Percentiles rank a stretch among this genome's conserved stretches.
Conservation (phyloP, 1,139 yeast genomes). For the Geotrichum bryndzae region DNA sequence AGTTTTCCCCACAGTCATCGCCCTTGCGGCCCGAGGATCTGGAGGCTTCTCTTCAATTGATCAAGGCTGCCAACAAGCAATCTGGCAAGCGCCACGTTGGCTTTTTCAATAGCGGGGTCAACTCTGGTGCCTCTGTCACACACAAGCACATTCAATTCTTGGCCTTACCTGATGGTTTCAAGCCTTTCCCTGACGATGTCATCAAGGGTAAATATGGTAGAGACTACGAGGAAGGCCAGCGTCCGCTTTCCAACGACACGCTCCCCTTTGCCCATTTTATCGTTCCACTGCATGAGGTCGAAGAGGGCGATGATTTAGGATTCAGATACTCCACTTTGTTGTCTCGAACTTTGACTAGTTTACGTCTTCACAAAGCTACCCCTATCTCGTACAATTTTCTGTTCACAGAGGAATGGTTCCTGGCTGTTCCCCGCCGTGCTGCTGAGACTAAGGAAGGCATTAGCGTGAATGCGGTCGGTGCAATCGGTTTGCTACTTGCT, state of each 20-base stretch:
- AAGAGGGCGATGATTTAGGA: conserved; percentile 51
- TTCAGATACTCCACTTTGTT: conserved; percentile 64
- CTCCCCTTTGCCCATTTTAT: conserved; percentile 81
- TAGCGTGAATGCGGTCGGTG: conserved; percentile 76
- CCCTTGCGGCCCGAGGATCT: conserved; percentile 69
- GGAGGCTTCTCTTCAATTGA: conserved; percentile 48
- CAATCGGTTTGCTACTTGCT: conserved; percentile 70
- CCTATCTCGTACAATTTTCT: conserved; percentile 63
- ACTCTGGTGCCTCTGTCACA: conserved; percentile 88
- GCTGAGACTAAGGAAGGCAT: conserved; percentile 37
- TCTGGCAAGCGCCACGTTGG: conserved; percentile 51
- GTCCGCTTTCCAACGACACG: conserved; percentile 55
- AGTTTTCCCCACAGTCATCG: conserved; percentile 62
- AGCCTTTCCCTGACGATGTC: conserved; percentile 55
- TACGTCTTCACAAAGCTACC: conserved; percentile 35
- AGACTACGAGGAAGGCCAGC: conserved; percentile 38
- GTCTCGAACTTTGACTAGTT: conserved; percentile 61
- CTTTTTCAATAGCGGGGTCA: conserved; percentile 81
- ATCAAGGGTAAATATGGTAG: conserved; percentile 44
- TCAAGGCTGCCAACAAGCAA: conserved; percentile 39
- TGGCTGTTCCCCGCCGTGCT: conserved; percentile 72
- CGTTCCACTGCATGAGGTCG: conserved; percentile 50
- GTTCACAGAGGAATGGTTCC: conserved; percentile 75
- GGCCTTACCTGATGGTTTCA: conserved; percentile 54
- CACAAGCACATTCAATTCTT: conserved; percentile 89